These are phyloP conservation scores for Filobasidium uniguttulatum DNA, from an alignment of 1,284 basidiomycete species.

Conservation along the genomic window DNA sequence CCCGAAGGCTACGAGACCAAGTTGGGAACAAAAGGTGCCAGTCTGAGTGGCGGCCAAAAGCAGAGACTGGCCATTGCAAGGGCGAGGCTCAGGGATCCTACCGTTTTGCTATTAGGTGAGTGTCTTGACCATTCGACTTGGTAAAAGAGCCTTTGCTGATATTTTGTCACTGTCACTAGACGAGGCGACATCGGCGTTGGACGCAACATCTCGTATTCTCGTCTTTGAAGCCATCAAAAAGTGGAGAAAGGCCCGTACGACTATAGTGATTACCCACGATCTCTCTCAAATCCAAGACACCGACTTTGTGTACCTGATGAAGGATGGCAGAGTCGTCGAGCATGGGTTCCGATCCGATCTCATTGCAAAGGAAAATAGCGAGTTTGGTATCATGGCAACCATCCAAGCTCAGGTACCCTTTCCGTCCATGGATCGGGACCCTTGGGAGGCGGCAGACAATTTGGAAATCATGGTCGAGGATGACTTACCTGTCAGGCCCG, in stretches of 20 bases:
- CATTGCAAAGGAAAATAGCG: constrained; percentile 40
- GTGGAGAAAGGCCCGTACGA: constrained; percentile 73
- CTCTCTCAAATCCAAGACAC: constrained; percentile 60
- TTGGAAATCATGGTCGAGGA: constrained; percentile 29
- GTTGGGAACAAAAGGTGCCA: constrained; percentile 58
- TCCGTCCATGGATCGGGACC: constrained; percentile 22
- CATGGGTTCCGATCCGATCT: constrained; percentile 73
- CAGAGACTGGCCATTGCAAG: constrained; percentile 85
- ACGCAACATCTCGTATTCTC: constrained; percentile 70
- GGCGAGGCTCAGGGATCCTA: constrained; percentile 71
- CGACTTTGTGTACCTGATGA: constrained; percentile 89
- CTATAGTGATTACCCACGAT: constrained; percentile 93
- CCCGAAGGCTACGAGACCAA: constrained; percentile 79
- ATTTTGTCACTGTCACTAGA: constrained; percentile 43
- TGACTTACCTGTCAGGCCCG: not conserved
- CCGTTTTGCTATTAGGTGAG: constrained; percentile 79
- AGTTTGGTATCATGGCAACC: constrained; percentile 33
- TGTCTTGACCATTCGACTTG: not conserved
- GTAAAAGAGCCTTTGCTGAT: not conserved
- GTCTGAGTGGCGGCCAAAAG: constrained; percentile 80
- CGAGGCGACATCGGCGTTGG: constrained; percentile 90
- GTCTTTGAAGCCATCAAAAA: constrained; percentile 77
- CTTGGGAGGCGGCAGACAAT: constrained; percentile 28
- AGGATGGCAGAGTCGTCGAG: constrained; percentile 65
- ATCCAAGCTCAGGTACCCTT: constrained; percentile 32